phyloP scores from a whole-genome alignment of 2,329 filamentous ascomycete species.

The Metarhizium brunneum region DNA sequence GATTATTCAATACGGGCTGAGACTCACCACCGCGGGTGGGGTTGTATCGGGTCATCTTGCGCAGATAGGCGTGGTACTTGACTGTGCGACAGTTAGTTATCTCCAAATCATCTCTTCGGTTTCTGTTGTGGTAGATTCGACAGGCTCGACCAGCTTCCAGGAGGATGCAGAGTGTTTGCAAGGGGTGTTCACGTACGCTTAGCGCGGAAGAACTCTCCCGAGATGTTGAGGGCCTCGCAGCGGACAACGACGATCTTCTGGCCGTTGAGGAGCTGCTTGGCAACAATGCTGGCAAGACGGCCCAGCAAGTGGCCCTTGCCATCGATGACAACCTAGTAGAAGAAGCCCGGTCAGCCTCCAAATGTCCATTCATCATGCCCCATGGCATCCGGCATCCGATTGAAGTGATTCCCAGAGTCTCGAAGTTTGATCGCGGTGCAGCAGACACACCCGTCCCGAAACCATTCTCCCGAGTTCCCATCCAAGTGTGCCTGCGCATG shows the following conservation, averaged over 20 bases:
- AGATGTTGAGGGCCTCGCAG: constrained; percentile 99
- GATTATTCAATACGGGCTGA: constrained; percentile 2
- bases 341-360: constrained; percentile 15
- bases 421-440: background rate
- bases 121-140: background rate
- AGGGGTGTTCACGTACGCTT: constrained; percentile 78
- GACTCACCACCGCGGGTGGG: constrained; percentile 90
- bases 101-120: background rate
- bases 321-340: constrained; percentile 88
- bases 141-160: background rate
- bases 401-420: background rate
- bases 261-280: constrained; percentile 97
- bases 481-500: constrained; percentile 5
- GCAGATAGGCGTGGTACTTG: constrained; percentile 99
- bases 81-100: constrained; percentile 57
- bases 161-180: background rate
- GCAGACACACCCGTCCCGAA: constrained; percentile 3
- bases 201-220: constrained; percentile 99
- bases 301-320: constrained; percentile 99
- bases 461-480: background rate
- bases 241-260: constrained; percentile 99
- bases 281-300: constrained; percentile 94
- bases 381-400: background rate
- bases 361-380: constrained; percentile 4
- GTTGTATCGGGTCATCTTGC: constrained; percentile 99